Evolutionary conservation across 139 green algal species (phyloP).

Genomic region (Picochlorum sp.): DNA sequence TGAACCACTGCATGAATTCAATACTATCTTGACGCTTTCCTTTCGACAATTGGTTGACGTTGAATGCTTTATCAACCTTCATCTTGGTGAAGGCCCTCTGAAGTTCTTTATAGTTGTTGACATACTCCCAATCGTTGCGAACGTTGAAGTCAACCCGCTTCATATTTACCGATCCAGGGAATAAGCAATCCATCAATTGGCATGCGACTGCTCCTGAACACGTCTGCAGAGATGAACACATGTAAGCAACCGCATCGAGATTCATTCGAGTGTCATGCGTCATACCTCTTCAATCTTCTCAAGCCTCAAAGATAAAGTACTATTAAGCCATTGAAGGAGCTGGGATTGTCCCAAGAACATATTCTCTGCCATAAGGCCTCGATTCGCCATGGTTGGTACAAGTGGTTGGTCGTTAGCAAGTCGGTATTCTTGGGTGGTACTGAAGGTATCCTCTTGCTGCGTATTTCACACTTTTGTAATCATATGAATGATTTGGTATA

Average conservation of each 20-base stretch:
- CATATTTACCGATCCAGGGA: slow-evolving; percentile 75
- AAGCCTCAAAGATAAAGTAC: slow-evolving; percentile 64
- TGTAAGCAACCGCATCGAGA: too few species aligned
- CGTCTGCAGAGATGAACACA: slow-evolving; percentile 37
- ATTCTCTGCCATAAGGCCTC: slow-evolving; percentile 26
- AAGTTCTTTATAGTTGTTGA: slow-evolving; percentile 97
- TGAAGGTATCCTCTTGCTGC: too few species aligned
- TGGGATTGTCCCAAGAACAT: slow-evolving; percentile 70
- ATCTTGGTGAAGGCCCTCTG: slow-evolving; percentile 91
- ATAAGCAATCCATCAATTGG: slow-evolving; percentile 87
- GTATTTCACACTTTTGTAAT: too few species aligned
- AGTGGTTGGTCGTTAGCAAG: background rate
- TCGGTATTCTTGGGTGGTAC: background rate
- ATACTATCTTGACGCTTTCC: slow-evolving; percentile 91
- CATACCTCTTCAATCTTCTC: slow-evolving; percentile 84
- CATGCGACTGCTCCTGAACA: slow-evolving; percentile 73
- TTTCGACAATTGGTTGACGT: slow-evolving; percentile 87
- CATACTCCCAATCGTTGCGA: slow-evolving; percentile 88
- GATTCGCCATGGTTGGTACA: slow-evolving; percentile 11
- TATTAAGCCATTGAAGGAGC: slow-evolving; percentile 89
- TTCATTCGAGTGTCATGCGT: slow-evolving; percentile 3
- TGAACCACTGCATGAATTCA: slow-evolving; percentile 95
- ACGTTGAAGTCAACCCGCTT: slow-evolving; percentile 96
- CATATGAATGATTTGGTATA: too few species aligned
- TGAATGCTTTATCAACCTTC: slow-evolving; percentile 76